Conservation (phyloP, 768 basidiomycete genomes). For the Favolaschia claudopus region DNA sequence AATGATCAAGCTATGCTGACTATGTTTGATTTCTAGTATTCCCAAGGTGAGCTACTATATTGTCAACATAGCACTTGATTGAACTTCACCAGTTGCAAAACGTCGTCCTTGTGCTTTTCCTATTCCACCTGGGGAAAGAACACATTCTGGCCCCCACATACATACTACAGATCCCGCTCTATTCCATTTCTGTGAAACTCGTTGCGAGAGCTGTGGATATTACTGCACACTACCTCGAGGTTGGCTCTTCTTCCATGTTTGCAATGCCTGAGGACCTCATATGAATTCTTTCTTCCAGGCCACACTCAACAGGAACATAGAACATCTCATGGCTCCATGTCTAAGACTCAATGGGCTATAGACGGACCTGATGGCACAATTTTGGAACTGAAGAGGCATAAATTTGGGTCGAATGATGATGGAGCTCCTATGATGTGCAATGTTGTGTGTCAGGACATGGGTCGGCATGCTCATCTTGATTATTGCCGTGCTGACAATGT, state of each 20-base stretch:
- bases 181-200: slow-evolving; percentile 63
- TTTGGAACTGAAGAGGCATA: slow-evolving; percentile 62
- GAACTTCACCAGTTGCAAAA: slow-evolving; percentile 47
- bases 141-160: slow-evolving; percentile 56
- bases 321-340: slow-evolving; percentile 71
- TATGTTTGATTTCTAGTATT: slow-evolving; percentile 48
- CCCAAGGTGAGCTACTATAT: slow-evolving; percentile 48
- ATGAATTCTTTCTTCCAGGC: slow-evolving; percentile 40
- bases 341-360: slow-evolving; percentile 61
- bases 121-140: slow-evolving; percentile 49
- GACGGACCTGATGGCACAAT: slow-evolving; percentile 58
- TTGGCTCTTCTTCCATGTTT: slow-evolving; percentile 30
- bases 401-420: slow-evolving; percentile 60
- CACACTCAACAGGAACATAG: slow-evolving; percentile 69
- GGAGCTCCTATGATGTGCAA: slow-evolving; percentile 73
- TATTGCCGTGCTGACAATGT: slow-evolving; percentile 54
- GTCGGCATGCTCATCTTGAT: slow-evolving; percentile 64
- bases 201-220: slow-evolving; percentile 65
- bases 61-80: background rate
- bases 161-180: slow-evolving; percentile 53
- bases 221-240: slow-evolving; percentile 65
- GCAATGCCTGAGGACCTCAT: background rate
- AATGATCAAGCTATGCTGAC: background rate
- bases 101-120: slow-evolving; percentile 56
- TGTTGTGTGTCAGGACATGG: slow-evolving; percentile 60